These are phyloP conservation scores for Hymenotorrendiella dingleyae DNA, from an alignment of 2,329 filamentous ascomycete genomes.

Conservation along the genomic window DNA sequence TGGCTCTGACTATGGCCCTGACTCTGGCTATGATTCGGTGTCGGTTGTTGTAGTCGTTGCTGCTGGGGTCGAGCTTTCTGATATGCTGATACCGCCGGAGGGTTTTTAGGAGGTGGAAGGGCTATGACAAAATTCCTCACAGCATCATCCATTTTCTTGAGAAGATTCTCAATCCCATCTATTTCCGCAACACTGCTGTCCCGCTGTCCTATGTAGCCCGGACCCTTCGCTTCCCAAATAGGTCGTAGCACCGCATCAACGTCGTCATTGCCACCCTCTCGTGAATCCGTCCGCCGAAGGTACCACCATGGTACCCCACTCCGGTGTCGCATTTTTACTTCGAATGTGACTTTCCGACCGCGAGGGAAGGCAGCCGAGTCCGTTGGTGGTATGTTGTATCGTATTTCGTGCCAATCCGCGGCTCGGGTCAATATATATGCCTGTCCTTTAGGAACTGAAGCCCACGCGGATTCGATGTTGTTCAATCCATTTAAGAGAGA, in stretches of 20 bases:
- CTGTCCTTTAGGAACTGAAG: slow-evolving; percentile 34
- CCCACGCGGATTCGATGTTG: slow-evolving; percentile 52
- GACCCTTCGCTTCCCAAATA: slow-evolving; percentile 41
- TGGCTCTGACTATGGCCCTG: slow-evolving; percentile 19
- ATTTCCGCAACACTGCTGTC: slow-evolving; percentile 41
- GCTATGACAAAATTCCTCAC: slow-evolving; percentile 16
- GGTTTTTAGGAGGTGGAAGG: background rate
- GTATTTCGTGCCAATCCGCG: slow-evolving; percentile 52
- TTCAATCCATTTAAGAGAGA: slow-evolving; percentile 59
- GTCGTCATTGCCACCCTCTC: slow-evolving; percentile 27
- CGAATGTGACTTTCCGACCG: slow-evolving; percentile 40
- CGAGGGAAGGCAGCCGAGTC: slow-evolving; percentile 29
- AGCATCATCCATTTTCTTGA: slow-evolving; percentile 24
- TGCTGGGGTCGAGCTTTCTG: slow-evolving; percentile 8
- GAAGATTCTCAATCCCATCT: slow-evolving; percentile 34
- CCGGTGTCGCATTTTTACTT: slow-evolving; percentile 45
- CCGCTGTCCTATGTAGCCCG: slow-evolving; percentile 43
- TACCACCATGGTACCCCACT: slow-evolving; percentile 37
- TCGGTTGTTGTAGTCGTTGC: slow-evolving; percentile 14
- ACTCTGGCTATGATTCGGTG: slow-evolving; percentile 14
- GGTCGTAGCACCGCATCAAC: slow-evolving; percentile 37
- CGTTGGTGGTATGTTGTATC: slow-evolving; percentile 39
- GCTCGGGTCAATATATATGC: slow-evolving; percentile 48
- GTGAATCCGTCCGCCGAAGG: slow-evolving; percentile 21
- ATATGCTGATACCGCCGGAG: background rate